phyloP scores from a whole-genome alignment of 179 eudicot species.

The Patellifolia procumbens region DNA sequence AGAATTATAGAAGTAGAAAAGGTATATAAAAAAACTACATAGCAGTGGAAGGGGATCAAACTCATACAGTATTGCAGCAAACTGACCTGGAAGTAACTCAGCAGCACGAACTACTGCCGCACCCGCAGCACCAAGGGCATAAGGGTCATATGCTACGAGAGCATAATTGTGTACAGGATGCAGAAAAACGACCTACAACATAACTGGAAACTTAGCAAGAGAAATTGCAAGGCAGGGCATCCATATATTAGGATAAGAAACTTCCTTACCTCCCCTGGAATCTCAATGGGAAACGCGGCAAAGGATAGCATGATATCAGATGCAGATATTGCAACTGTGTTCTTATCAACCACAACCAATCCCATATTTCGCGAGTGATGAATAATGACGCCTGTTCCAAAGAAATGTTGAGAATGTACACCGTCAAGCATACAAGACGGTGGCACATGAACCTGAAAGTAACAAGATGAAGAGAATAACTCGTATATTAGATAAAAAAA shows the following conservation, averaged over 20 bases:
- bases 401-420: slow-evolving; percentile 87
- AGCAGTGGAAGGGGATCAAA: not conserved
- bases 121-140: slow-evolving; percentile 83
- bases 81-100: slow-evolving; percentile 85
- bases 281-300: slow-evolving; percentile 96
- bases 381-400: slow-evolving; percentile 90
- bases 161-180: slow-evolving; percentile 97
- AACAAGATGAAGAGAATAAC: slow-evolving; percentile 8
- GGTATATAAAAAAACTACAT: not conserved
- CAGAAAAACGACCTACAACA: slow-evolving; percentile 83
- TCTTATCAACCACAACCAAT: slow-evolving; percentile 90
- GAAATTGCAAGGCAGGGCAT: not conserved
- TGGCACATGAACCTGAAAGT: slow-evolving; percentile 90
- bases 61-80: not conserved
- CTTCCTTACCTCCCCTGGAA: slow-evolving; percentile 83
- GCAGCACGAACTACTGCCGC: slow-evolving; percentile 86
- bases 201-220: not conserved
- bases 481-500: not conserved
- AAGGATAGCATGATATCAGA: slow-evolving; percentile 93
- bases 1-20: too few relatives aligned
- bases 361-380: slow-evolving; percentile 87
- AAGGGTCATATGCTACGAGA: slow-evolving; percentile 89
- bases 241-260: not conserved
- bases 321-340: slow-evolving; percentile 85
- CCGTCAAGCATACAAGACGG: slow-evolving; percentile 98